Percentiles rank a stretch among this genome's conserved stretches.
These are phyloP conservation scores for Wilhelminamyces savonicus DNA, from an alignment of 805 yeast species.

Conservation along the genomic window DNA sequence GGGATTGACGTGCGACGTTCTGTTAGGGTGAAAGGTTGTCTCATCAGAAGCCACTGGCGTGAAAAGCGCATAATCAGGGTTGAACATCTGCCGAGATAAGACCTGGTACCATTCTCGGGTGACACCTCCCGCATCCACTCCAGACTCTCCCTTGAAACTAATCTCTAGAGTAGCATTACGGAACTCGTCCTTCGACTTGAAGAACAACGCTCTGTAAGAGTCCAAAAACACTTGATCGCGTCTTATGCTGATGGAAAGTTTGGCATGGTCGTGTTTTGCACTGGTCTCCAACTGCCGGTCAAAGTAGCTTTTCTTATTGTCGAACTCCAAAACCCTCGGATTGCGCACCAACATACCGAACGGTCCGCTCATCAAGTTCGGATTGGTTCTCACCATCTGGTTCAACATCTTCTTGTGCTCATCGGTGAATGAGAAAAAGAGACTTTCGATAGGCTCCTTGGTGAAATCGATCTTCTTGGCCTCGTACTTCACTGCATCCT, in stretches of 20 bases:
- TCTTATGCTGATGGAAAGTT: conserved; percentile 59
- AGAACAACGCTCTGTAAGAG: conserved; percentile 76
- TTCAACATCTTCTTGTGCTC: conserved; percentile 83
- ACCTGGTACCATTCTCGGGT: conserved; percentile 98
- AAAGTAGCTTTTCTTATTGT: conserved; percentile 84
- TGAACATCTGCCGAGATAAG: conserved; percentile 88
- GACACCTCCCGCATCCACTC: conserved; percentile 97
- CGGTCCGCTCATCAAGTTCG: conserved; percentile 93
- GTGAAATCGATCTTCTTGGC: conserved; percentile 60
- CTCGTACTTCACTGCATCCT: conserved; percentile 55
- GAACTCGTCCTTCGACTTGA: conserved; percentile 69
- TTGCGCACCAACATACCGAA: conserved; percentile 83
- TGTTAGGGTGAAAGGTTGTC: conserved; percentile 91
- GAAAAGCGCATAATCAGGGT: conserved; percentile 90
- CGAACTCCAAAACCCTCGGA: conserved; percentile 88
- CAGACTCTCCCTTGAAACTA: conserved; percentile 87
- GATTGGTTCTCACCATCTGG: conserved; percentile 85
- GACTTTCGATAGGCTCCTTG: conserved; percentile 66
- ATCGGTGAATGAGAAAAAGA: conserved; percentile 83
- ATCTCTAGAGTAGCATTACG: conserved; percentile 69
- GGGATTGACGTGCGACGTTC: conserved; percentile 88
- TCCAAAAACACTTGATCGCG: conserved; percentile 91
- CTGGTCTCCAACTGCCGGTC: conserved; percentile 66
- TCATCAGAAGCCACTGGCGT: conserved; percentile 87
- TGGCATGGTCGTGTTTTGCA: too few relatives aligned